Conservation (phyloP, 108 stramenopile species). For the Skeletonema costatum region DNA sequence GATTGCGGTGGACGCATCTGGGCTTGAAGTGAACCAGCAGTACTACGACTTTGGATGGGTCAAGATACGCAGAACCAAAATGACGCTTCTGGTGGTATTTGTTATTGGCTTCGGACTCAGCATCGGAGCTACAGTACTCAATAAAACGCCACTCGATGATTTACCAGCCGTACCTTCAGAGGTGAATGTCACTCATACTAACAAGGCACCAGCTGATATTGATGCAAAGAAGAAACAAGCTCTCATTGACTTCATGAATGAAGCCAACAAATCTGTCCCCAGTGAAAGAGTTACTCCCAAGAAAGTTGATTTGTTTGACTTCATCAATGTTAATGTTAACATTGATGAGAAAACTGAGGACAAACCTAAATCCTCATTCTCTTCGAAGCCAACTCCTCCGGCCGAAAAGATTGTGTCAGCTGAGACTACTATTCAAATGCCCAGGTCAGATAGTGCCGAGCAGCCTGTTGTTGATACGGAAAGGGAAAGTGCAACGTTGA, state of each 20-base stretch:
- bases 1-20: constrained; percentile 25
- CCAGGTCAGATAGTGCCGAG: background rate
- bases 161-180: background rate
- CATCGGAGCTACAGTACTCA: background rate
- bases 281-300: background rate
- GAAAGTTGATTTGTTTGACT: background rate
- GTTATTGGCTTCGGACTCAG: background rate
- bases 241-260: background rate
- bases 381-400: background rate
- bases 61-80: background rate
- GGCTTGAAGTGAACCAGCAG: background rate
- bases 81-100: background rate
- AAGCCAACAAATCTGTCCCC: background rate
- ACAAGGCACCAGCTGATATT: background rate
- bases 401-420: background rate
- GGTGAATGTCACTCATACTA: background rate
- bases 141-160: background rate
- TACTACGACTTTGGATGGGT: background rate
- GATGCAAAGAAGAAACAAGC: background rate
- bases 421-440: background rate
- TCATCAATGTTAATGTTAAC: background rate
- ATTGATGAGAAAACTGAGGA: no score
- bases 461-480: background rate
- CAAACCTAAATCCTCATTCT: background rate
- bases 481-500: background rate